Conservation (phyloP, 2,329 filamentous ascomycete species). For the Epichloe hybrida region DNA sequence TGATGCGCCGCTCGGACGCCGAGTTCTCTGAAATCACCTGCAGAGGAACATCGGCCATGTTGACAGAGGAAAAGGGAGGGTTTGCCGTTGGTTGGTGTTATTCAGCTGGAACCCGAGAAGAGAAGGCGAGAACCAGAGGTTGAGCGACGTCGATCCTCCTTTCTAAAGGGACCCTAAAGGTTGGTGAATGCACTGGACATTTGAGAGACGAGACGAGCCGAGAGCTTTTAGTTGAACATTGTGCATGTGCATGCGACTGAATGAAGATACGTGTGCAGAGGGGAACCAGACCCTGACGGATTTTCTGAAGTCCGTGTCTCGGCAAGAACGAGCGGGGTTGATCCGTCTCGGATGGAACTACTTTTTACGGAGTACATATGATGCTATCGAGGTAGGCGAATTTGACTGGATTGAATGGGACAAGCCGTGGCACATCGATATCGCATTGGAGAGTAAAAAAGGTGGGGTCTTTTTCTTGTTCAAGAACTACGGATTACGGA, state of each 20-base stretch:
- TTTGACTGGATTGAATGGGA: too few relatives aligned
- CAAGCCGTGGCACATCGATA: too few relatives aligned
- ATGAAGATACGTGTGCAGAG: not conserved
- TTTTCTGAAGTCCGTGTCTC: not conserved
- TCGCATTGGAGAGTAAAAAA: too few relatives aligned
- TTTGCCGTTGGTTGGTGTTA: not conserved
- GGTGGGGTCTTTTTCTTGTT: too few relatives aligned
- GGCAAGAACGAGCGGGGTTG: not conserved
- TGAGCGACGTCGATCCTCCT: not conserved
- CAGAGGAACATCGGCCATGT: constrained; percentile 61
- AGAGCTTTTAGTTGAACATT: not conserved
- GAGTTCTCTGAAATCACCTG: constrained; percentile 63
- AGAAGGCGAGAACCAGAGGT: not conserved
- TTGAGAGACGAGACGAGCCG: not conserved
- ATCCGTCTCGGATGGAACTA: not conserved
- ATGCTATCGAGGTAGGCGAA: too few relatives aligned
- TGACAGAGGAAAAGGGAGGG: not conserved
- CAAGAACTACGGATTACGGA: too few relatives aligned
- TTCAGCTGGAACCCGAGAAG: not conserved
- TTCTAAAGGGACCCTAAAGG: not conserved
- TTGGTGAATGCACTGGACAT: not conserved
- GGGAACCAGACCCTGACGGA: not conserved
- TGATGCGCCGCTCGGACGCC: constrained; percentile 78
- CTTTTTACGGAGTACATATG: too few relatives aligned
- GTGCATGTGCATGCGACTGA: not conserved